phyloP scores from a whole-genome alignment of 805 yeast species.

The Kurtzmaniella cleridarum region DNA sequence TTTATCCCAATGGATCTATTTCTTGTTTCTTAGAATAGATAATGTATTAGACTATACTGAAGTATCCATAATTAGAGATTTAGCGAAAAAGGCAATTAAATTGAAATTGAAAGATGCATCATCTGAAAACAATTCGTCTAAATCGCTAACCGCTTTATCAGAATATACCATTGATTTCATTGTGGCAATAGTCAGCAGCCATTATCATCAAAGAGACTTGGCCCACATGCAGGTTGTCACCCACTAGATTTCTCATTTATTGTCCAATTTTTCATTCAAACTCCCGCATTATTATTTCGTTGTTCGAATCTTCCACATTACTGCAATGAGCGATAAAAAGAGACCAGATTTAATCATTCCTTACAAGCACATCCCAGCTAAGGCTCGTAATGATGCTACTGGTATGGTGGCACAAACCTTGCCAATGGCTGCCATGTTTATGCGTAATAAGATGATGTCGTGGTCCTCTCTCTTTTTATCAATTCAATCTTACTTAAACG shows the following conservation, averaged over 20 bases:
- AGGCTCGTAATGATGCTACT: slow-evolving; percentile 40
- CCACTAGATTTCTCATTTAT: slow-evolving; percentile 1
- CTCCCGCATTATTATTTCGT: neutral
- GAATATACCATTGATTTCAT: slow-evolving; percentile 26
- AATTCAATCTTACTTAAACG: slow-evolving; percentile 43
- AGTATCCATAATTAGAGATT: slow-evolving; percentile 26
- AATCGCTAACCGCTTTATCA: slow-evolving; percentile 8
- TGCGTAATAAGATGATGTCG: slow-evolving; percentile 51
- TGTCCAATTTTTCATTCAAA: neutral
- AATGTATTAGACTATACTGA: slow-evolving; percentile 28
- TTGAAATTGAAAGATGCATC: slow-evolving; percentile 10
- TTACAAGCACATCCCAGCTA: slow-evolving; percentile 46
- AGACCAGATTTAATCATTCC: slow-evolving; percentile 32
- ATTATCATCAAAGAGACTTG: slow-evolving; percentile 34
- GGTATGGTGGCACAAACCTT: slow-evolving; percentile 49
- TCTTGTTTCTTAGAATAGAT: slow-evolving; percentile 30
- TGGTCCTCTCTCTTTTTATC: slow-evolving; percentile 54
- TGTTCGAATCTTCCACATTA: too few species aligned
- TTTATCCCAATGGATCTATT: slow-evolving; percentile 33
- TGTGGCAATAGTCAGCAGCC: slow-evolving; percentile 24
- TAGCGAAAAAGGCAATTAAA: slow-evolving; percentile 34
- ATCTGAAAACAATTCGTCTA: slow-evolving; percentile 1
- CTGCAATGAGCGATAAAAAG: slow-evolving; percentile 19
- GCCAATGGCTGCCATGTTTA: slow-evolving; percentile 67
- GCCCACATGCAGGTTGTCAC: neutral